Percentiles rank a stretch among this genome's conserved stretches.
These are phyloP conservation scores for Penicillium sp. DNA, from an alignment of 2,329 filamentous ascomycete genomes.

Conservation along the genomic window DNA sequence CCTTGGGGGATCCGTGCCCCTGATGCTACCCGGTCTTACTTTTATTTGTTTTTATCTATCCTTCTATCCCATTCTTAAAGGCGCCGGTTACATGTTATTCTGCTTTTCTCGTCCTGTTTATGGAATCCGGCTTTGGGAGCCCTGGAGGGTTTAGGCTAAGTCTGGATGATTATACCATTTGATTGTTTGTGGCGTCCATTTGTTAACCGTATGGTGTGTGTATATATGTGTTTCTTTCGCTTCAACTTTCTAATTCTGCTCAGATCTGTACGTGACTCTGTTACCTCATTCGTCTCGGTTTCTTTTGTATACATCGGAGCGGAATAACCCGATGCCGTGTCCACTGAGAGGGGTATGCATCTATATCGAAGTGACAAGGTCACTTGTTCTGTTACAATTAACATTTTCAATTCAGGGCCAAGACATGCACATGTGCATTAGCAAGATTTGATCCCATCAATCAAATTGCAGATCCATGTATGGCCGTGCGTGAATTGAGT, in stretches of 20 bases:
- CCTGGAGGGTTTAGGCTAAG: slow-evolving; percentile 8
- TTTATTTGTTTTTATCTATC: slow-evolving; percentile 25
- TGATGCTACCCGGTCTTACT: slow-evolving; percentile 6
- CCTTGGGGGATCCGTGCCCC: background rate
- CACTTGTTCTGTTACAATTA: background rate
- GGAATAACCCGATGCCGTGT: background rate
- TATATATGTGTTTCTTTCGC: slow-evolving; percentile 2
- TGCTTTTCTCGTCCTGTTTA: background rate
- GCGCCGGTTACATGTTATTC: slow-evolving; percentile 28
- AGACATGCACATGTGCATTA: background rate
- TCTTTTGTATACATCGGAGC: slow-evolving; percentile 2
- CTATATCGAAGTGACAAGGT: background rate
- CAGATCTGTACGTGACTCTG: background rate
- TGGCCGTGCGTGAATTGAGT: background rate
- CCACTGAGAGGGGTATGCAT: background rate
- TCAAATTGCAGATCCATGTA: background rate
- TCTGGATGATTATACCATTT: slow-evolving; percentile 16
- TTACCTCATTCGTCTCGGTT: background rate
- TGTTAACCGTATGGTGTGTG: slow-evolving; percentile 7
- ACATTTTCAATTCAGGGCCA: background rate
- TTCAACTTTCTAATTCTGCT: background rate
- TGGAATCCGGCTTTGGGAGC: slow-evolving; percentile 6
- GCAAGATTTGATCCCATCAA: background rate
- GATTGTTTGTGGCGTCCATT: slow-evolving; percentile 10
- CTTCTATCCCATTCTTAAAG: slow-evolving; percentile 20